Evolutionary conservation across 2,329 filamentous ascomycete species (phyloP).

Genomic region (Epichloe aotearoae): DNA sequence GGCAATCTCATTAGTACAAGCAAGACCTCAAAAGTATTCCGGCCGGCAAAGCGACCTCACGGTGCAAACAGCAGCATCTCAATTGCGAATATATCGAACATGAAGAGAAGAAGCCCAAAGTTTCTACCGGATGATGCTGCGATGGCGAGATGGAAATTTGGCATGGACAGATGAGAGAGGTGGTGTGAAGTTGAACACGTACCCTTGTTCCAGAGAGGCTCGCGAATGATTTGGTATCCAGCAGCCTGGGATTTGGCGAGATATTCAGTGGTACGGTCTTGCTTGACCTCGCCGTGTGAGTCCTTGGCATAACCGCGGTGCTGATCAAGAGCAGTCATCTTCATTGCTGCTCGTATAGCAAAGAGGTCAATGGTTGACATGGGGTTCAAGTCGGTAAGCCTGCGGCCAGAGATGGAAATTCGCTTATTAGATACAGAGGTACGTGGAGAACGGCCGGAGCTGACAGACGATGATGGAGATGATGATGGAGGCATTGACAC

Average conservation of each 20-base stretch:
- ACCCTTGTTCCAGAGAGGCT: slow-evolving; percentile 57
- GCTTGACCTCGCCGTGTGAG: slow-evolving; percentile 41
- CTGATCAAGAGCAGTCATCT: slow-evolving; percentile 45
- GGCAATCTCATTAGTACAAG: background rate
- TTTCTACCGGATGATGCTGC: background rate
- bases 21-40: background rate
- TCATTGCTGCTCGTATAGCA: slow-evolving; percentile 47
- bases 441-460: slow-evolving; percentile 34
- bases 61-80: background rate
- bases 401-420: slow-evolving; percentile 36
- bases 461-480: slow-evolving; percentile 35
- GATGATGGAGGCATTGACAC: slow-evolving; percentile 41
- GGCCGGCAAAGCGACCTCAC: background rate
- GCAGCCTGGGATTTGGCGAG: slow-evolving; percentile 35
- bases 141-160: background rate
- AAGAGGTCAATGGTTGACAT: slow-evolving; percentile 43
- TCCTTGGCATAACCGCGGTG: slow-evolving; percentile 47
- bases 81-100: slow-evolving; percentile 1
- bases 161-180: background rate
- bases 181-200: slow-evolving; percentile 12
- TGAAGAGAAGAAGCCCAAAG: background rate
- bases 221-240: slow-evolving; percentile 48
- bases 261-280: slow-evolving; percentile 40
- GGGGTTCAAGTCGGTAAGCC: slow-evolving; percentile 39
- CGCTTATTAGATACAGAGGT: slow-evolving; percentile 39